Evolutionary conservation across 1,284 basidiomycete species (phyloP), one percentile per base, ranked within the genome.

Genomic region (Anthracocystis setariae): DNA sequence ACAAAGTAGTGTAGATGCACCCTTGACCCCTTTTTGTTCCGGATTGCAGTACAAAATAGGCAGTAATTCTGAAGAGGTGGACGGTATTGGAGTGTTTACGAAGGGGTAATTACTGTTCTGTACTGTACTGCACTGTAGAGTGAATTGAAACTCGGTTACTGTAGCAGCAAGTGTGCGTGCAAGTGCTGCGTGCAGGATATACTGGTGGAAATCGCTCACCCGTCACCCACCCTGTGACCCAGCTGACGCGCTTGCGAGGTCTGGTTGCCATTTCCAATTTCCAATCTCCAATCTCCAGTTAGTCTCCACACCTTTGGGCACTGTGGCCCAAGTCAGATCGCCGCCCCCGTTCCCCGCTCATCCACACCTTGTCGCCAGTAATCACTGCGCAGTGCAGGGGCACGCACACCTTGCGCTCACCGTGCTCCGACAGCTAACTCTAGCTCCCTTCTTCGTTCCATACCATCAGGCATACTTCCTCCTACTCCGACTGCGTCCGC

Each of bases 181-280:
- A 12, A 29, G 7, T 12, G 29, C 12, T 29, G 29, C 29, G 29
- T 29, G 29, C 29, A 29, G 5, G 29, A 29, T 29, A 12, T 29
- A 29, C n/a, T n/a, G n/a, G n/a, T n/a, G n/a, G 29, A 29, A 29
- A 29, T 29, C 12, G 29, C 29, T 29, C 29, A 29, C 29, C 29
- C 5, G 29, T 29, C 29, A 29, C 5, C 7, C 5, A 29, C 29
- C 12, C 7, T 29, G 29, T 29, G 29, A 29, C 29, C 62, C 62
- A 49, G 62, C 53, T 58, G 55, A 48, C 62, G 62, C 62, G 57
- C 47, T 45, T 65, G 55, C 50, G 55, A 20, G 27, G 46, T 27
- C 24, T 23, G 50, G 33, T n/a, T 42, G 18, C 15, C 8, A 43
- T 20, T 35, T 20, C 25, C 29, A 46, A 50, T 42, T n/a, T 20